Conservation (phyloP, 164 flowering plant genomes). For the Paratinospora sagittata region DNA sequence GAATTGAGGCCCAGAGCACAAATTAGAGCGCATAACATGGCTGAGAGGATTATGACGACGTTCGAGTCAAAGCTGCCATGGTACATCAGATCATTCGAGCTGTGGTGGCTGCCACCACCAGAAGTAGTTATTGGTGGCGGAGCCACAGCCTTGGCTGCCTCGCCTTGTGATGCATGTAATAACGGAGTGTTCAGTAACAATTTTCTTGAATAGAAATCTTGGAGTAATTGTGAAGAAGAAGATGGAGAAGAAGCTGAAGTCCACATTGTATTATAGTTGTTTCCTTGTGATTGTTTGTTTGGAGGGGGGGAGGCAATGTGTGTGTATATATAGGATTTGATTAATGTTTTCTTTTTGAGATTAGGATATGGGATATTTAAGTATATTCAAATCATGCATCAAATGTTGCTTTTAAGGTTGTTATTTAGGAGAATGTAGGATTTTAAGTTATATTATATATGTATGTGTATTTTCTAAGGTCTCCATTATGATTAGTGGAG, state of each 20-base stretch:
- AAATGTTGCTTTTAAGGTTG: neutral
- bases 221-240: constrained; percentile 4
- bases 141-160: constrained; percentile 4
- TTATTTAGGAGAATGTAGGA: too few species aligned
- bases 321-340: neutral
- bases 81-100: too few species aligned
- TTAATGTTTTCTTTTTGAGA: too few species aligned
- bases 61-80: constrained; percentile 57
- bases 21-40: constrained; percentile 73
- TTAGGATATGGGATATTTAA: neutral
- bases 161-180: constrained; percentile 8
- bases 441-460: too few species aligned
- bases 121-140: constrained; percentile 20
- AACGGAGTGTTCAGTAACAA: constrained; percentile 34
- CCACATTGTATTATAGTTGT: constrained; percentile 9
- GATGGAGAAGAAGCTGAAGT: constrained; percentile 10
- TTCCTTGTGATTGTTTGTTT: neutral
- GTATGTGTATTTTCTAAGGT: too few species aligned
- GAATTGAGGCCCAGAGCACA: constrained; percentile 80
- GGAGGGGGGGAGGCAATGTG: neutral
- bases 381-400: constrained; percentile 3
- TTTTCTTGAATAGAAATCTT: constrained; percentile 36
- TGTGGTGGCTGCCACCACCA: constrained; percentile 3
- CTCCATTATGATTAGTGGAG: constrained; percentile 13
- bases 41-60: constrained; percentile 74